phyloP scores from a whole-genome alignment of 73 alveolate species.

The Paramecium sexaurelia region DNA sequence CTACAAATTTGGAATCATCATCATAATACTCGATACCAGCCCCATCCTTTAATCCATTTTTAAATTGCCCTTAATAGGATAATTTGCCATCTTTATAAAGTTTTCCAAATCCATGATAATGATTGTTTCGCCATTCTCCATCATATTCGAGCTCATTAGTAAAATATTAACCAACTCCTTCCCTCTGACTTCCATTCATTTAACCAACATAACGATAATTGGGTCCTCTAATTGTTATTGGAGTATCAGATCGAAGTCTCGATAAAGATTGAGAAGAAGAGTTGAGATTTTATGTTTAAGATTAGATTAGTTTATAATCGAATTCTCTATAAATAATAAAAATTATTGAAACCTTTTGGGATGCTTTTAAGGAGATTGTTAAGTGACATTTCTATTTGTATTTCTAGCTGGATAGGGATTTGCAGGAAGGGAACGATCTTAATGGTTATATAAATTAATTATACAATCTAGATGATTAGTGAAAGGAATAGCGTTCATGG shows the following conservation, averaged over 20 bases:
- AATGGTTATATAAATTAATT: background rate
- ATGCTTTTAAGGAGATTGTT: background rate
- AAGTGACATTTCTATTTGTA: background rate
- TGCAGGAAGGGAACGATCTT: background rate
- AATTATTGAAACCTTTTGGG: background rate
- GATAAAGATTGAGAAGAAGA: background rate
- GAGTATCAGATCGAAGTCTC: background rate
- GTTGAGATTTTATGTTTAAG: background rate
- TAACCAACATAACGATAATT: constrained; percentile 5
- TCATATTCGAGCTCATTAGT: constrained; percentile 22
- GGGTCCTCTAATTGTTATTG: background rate
- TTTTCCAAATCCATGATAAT: constrained; percentile 64
- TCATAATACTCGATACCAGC: constrained; percentile 47
- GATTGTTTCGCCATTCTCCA: constrained; percentile 54
- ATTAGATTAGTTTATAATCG: background rate
- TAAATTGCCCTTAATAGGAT: constrained; percentile 1
- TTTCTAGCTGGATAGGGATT: background rate
- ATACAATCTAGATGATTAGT: background rate
- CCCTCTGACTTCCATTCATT: background rate
- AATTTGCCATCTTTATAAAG: background rate
- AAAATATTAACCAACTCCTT: constrained; percentile 55
- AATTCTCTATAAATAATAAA: background rate
- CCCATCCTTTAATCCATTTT: background rate
- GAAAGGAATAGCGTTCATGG: background rate
- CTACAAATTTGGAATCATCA: constrained; percentile 19